Evolutionary conservation across 2,329 filamentous ascomycete genomes (phyloP).

Genomic region (Phialophora chinensis): DNA sequence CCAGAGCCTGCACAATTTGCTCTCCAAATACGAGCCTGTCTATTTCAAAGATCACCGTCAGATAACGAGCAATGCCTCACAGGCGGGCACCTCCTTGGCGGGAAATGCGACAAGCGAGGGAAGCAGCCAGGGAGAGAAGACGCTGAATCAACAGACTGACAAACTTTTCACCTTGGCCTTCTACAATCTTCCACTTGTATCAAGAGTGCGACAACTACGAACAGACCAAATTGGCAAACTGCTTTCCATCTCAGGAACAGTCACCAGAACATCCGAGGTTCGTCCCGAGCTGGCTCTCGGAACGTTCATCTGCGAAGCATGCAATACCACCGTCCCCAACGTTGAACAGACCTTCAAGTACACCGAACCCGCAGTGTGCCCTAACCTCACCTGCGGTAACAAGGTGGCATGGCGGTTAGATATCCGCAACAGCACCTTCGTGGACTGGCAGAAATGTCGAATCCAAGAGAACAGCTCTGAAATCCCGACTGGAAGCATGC

Average conservation of each 20-base stretch:
- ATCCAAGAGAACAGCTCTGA: conserved; percentile 98
- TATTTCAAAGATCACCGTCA: conserved; percentile 95
- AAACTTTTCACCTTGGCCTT: conserved; percentile 93
- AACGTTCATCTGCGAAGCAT: conserved; percentile 89
- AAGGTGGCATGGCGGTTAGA: conserved; percentile 94
- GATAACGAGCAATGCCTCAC: conserved; percentile 74
- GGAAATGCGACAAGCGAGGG: conserved; percentile 65
- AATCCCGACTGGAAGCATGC: conserved; percentile 98
- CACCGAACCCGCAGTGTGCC: conserved; percentile 94
- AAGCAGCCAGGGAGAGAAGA: conserved; percentile 70
- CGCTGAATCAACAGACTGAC: conserved; percentile 91
- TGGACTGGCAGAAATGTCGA: conserved; percentile 98
- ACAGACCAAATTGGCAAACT: conserved; percentile 91
- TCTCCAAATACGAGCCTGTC: conserved; percentile 89
- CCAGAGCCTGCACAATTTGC: conserved; percentile 85
- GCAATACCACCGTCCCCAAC: conserved; percentile 82
- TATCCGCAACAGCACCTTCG: conserved; percentile 94
- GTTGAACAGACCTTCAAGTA: conserved; percentile 98
- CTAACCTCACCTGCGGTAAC: conserved; percentile 85
- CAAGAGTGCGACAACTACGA: conserved; percentile 81
- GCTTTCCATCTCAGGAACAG: conserved; percentile 93
- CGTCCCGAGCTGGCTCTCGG: conserved; percentile 89
- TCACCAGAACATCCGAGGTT: conserved; percentile 95
- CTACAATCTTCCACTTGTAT: conserved; percentile 89
- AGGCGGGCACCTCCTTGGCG: conserved; percentile 68